These are phyloP conservation scores for Cucumis melo DNA, from an alignment of 306 rosid genomes.

Conservation along the genomic window DNA sequence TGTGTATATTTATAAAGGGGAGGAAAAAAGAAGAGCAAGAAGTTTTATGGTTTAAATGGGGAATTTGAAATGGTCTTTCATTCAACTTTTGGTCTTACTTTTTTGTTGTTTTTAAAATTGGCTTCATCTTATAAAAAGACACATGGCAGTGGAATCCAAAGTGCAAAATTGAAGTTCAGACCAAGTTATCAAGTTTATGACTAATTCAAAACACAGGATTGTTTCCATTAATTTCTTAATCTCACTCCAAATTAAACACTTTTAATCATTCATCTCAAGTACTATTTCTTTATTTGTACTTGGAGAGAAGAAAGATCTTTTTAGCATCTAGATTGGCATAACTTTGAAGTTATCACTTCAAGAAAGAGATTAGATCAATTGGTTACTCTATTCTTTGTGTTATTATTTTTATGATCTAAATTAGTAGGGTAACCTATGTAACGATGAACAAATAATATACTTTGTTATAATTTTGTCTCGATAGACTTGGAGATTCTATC, in stretches of 20 bases:
- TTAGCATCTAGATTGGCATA: not conserved
- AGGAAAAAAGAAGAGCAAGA: not conserved
- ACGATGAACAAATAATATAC: not conserved
- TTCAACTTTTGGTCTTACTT: not conserved
- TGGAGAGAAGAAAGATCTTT: not conserved
- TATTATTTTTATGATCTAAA: not conserved
- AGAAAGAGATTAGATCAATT: not conserved
- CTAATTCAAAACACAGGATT: not conserved
- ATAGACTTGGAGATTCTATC: not conserved
- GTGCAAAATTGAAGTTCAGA: not conserved
- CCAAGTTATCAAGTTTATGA: not conserved
- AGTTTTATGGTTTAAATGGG: not conserved
- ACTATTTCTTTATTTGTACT: not conserved
- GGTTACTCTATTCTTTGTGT: not conserved
- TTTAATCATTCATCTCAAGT: not conserved
- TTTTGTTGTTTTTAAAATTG: conserved; percentile 2
- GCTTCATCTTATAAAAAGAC: not conserved
- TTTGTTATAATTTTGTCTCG: not conserved
- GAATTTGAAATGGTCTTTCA: not conserved
- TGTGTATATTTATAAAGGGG: not conserved
- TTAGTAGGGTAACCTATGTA: not conserved
- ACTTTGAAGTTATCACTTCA: conserved; percentile 1
- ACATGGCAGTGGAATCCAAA: not conserved
- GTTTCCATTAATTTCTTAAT: not conserved
- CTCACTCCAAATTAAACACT: not conserved